Evolutionary conservation across 805 yeast species (phyloP), one percentile per base, ranked within the genome.

Genomic region (Candida caryicola): DNA sequence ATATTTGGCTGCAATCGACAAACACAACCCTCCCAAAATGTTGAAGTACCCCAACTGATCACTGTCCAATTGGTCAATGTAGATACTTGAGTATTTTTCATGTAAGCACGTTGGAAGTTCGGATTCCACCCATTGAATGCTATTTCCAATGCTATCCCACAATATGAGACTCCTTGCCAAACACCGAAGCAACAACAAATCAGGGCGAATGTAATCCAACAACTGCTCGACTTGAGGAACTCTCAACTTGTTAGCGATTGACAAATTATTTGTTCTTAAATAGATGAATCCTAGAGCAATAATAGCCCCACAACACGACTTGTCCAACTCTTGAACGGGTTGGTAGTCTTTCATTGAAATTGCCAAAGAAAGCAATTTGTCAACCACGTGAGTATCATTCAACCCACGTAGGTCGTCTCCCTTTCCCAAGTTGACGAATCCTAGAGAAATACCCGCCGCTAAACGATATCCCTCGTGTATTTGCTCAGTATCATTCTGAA

Each of bases 401-500:
- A 78, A 58, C 0, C 81, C 81, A 33, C 73, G 64, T 34, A 82
- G 59, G 42, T 74, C 77, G 36, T 74, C 74, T 1, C 93, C 95
- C 39, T 77, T 76, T 0, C 95, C 96, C 21, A 89, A 58, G 51
- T 90, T 89, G 12, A 89, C 80, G 40, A 81, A 76, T 0, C 99
- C 99, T 13, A 90, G 60, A 0, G 95, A 79, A 29, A 91, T 76
- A 0, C 99, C 99, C 1, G 95, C 95, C 1, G 95, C 85, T 9
- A 87, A 64, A 39, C 95, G 66, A 51, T 90, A 91, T 1, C 90
- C 85, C 58, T 90, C 96, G 58, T 78, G 80, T 2, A 80, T 79
- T 32, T 73, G 62, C 21, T 66, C 72, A 36, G 70, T 71, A 29
- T 81, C 90, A 43, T 78, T 77, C 29, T 74, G 73, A 5, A 59